These are phyloP conservation scores for Podaxis sp. DNA, from an alignment of 768 basidiomycete species.

Conservation along the genomic window DNA sequence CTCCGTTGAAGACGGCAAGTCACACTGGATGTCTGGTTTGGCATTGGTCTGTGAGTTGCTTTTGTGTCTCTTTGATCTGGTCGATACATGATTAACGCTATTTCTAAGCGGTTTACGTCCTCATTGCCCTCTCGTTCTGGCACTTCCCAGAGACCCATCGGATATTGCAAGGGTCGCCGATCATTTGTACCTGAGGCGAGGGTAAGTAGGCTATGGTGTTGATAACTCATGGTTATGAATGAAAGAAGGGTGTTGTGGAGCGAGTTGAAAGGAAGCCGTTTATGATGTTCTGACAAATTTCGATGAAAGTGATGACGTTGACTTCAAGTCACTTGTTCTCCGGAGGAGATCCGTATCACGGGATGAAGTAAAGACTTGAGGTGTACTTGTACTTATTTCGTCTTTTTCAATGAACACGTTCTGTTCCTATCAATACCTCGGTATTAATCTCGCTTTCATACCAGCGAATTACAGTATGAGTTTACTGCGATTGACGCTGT, in stretches of 20 bases:
- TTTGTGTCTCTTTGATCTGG: neutral
- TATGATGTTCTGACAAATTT: neutral
- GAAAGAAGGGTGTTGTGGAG: neutral
- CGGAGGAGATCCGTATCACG: neutral
- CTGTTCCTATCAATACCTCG: neutral
- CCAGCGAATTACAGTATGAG: neutral
- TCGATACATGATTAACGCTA: neutral
- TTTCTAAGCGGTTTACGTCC: slow-evolving; percentile 29
- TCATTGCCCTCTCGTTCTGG: slow-evolving; percentile 39
- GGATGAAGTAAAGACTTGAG: neutral
- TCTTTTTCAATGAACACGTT: neutral
- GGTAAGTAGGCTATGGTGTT: neutral
- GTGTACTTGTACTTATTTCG: neutral
- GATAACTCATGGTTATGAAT: neutral
- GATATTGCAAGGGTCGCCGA: slow-evolving; percentile 30
- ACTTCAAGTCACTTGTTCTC: neutral
- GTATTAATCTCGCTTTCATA: neutral
- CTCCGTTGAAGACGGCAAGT: slow-evolving; percentile 44
- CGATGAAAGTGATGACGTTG: neutral
- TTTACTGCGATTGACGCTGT: neutral
- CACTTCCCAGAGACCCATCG: slow-evolving; percentile 36
- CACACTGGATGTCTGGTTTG: slow-evolving; percentile 46
- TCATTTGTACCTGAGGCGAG: slow-evolving; percentile 22
- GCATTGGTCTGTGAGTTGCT: slow-evolving; percentile 32
- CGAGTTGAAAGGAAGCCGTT: neutral